Evolutionary conservation across 1,284 basidiomycete species (phyloP).

Genomic region (Tetrapyrgos nigripes): DNA sequence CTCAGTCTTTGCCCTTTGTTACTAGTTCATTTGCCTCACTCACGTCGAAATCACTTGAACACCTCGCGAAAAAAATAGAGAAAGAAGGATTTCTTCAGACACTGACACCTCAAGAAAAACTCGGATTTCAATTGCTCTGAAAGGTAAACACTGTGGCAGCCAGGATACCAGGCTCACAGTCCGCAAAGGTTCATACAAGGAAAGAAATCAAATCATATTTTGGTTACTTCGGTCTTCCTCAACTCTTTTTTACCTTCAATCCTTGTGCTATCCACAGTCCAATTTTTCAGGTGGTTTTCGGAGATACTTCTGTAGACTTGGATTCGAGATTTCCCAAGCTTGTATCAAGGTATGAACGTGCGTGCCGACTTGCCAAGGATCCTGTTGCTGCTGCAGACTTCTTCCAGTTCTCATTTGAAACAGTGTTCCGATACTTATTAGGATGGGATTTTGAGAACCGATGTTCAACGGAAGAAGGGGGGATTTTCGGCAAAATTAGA

Average conservation of each 20-base stretch:
- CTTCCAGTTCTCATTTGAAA: slow-evolving; percentile 30
- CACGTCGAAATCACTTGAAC: background rate
- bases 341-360: slow-evolving; percentile 10
- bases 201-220: slow-evolving; percentile 37
- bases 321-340: slow-evolving; percentile 11
- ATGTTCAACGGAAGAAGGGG: slow-evolving; percentile 15
- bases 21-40: background rate
- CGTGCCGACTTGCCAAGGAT: slow-evolving; percentile 29
- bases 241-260: slow-evolving; percentile 38
- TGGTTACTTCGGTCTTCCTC: slow-evolving; percentile 27
- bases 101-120: slow-evolving; percentile 8
- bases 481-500: slow-evolving; percentile 30
- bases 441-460: slow-evolving; percentile 15
- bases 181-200: slow-evolving; percentile 24
- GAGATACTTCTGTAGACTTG: slow-evolving; percentile 28
- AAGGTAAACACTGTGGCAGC: slow-evolving; percentile 32
- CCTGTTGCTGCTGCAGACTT: slow-evolving; percentile 32
- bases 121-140: slow-evolving; percentile 22
- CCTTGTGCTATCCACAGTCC: slow-evolving; percentile 37
- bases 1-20: slow-evolving; percentile 10
- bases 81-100: background rate
- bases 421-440: slow-evolving; percentile 33
- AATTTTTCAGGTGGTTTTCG: slow-evolving; percentile 31
- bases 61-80: background rate
- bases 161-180: slow-evolving; percentile 35